Percentiles rank a stretch among this genome's conserved stretches.
Evolutionary conservation across 2,329 filamentous ascomycete species (phyloP).

Genomic region (Exophiala aquamarina): DNA sequence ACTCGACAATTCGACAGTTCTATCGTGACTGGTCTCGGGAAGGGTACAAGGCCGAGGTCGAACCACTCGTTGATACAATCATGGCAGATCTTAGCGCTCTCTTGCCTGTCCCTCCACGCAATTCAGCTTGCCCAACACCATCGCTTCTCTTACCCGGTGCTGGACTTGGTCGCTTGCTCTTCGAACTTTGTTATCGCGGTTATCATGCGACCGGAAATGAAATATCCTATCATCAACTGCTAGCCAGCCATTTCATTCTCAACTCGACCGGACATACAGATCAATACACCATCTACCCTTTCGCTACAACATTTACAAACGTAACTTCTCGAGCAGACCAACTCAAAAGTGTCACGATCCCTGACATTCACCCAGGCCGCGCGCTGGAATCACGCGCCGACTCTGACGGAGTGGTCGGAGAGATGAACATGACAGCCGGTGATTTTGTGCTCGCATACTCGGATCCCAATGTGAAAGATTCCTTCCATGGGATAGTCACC

Average conservation of each 20-base stretch:
- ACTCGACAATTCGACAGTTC: conserved; percentile 88
- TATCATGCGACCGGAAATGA: conserved; percentile 85
- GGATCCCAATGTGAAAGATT: conserved; percentile 57
- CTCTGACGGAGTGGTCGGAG: conserved; percentile 47
- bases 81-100: conserved; percentile 61
- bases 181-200: conserved; percentile 75
- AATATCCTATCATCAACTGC: conserved; percentile 94
- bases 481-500: conserved; percentile 79
- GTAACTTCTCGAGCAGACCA: conserved; percentile 73
- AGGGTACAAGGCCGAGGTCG: conserved; percentile 66
- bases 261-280: conserved; percentile 56
- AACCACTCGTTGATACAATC: conserved; percentile 75
- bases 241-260: conserved; percentile 68
- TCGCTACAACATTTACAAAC: conserved; percentile 86
- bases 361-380: conserved; percentile 73
- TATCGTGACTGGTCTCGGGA: conserved; percentile 91
- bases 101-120: conserved; percentile 30
- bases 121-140: conserved; percentile 34
- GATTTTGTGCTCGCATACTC: conserved; percentile 87
- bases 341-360: conserved; percentile 69
- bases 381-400: conserved; percentile 43
- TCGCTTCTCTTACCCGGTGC: conserved; percentile 85
- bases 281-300: conserved; percentile 77
- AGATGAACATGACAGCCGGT: conserved; percentile 89
- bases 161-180: conserved; percentile 83